Evolutionary conservation across 78 protist species (phyloP).

Genomic region (Dictyostelium purpureum): DNA sequence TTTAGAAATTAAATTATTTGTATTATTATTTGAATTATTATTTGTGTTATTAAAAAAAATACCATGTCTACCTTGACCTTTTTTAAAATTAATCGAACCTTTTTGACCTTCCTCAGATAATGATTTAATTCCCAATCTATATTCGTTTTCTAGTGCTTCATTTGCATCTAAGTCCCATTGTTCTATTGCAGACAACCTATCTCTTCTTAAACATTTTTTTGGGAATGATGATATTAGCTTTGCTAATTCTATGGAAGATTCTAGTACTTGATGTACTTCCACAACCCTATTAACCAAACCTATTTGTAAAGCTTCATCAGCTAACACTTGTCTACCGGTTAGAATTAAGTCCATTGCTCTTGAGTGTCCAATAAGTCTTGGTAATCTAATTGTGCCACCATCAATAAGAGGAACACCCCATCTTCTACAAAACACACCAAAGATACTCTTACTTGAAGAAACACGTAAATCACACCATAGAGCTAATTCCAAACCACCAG

Average conservation of each 20-base stretch:
- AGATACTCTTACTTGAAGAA: neutral
- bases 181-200: conserved; percentile 25
- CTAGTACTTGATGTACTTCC: neutral
- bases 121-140: neutral
- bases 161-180: neutral
- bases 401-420: conserved; percentile 92
- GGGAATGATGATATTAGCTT: conserved; percentile 38
- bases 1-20: no score
- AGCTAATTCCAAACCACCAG: conserved; percentile 92
- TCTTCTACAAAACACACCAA: conserved; percentile 89
- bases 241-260: neutral
- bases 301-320: conserved; percentile 77
- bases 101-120: conserved; percentile 9
- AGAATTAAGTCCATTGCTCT: conserved; percentile 87
- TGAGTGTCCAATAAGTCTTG: conserved; percentile 83
- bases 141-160: conserved; percentile 53
- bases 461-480: conserved; percentile 87
- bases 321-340: conserved; percentile 80
- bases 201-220: conserved; percentile 31
- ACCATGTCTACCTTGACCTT: conserved; percentile 70
- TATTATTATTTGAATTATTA: no score
- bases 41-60: neutral
- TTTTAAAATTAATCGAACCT: conserved; percentile 10
- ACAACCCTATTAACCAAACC: conserved; percentile 49
- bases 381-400: conserved; percentile 91